Base-by-base conservation (phyloP, 352 stramenopile genomes). In the Phytophthora melonis region DNA sequence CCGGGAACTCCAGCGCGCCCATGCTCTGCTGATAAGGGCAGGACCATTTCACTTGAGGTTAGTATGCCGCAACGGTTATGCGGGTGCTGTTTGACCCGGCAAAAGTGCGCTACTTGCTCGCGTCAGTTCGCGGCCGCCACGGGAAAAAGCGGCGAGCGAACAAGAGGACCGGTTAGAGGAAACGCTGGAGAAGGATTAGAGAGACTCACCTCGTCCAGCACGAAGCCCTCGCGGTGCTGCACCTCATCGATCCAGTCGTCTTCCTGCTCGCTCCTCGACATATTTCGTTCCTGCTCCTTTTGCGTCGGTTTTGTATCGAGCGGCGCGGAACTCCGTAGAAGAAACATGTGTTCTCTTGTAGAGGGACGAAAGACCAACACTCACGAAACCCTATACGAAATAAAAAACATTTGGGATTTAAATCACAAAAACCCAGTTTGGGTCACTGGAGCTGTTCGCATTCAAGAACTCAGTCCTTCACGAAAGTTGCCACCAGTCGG, bases 211-310 rank as follows among this genome's bases (percentile, higher is more conserved):
- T 91, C 83, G 34, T 88, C 81, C 57, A 89, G 49, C 41, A 89
- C 82, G 68, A 88, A 91, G 60, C 83, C 84, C 53, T 84, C 70
- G 56, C 77, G 75, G 81, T 80, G 60, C 53, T 75, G 49, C 45
- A 72, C 61, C 61, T 88, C 84, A 62, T 81, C 81, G 58, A 91
- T 82, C 80, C 79, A 90, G 68, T 91, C 83, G 72, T 93, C 82
- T 71, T 92, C 84, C 66, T 90, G 67, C 54, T 92, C 81, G 61
- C 85, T 82, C 36, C 78, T 72, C 68, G 77, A 86, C 83, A 91
- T 92, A 39, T 25, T 65, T 57, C 47, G 55, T 16, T 63, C 61
- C 9, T 55, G 62, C 30, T 68, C 32, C 34, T 70, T 64, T 66
- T 25, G 23, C 19, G 53, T 72, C 63, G 41, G 63, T 71, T 71